These are phyloP conservation scores for Termitomyces sp. DNA, from an alignment of 1,284 basidiomycete species.

Conservation along the genomic window DNA sequence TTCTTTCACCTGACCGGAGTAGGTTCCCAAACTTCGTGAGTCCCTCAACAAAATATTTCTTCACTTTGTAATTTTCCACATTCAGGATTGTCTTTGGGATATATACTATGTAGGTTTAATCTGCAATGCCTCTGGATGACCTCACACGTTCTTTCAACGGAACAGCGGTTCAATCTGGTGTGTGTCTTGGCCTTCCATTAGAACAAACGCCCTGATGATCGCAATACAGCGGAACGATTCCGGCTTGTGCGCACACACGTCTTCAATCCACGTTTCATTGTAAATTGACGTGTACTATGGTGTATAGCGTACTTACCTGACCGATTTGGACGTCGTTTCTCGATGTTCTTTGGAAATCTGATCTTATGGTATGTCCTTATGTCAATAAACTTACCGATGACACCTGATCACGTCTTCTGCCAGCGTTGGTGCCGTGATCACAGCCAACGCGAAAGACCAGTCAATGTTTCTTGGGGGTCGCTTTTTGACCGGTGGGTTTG, in stretches of 20 bases:
- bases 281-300: neutral
- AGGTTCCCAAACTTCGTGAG: slow-evolving; percentile 40
- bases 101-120: slow-evolving; percentile 41
- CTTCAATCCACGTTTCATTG: neutral
- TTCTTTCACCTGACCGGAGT: slow-evolving; percentile 44
- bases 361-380: slow-evolving; percentile 36
- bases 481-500: slow-evolving; percentile 41
- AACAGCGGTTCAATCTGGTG: slow-evolving; percentile 36
- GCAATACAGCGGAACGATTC: slow-evolving; percentile 37
- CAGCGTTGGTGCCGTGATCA: slow-evolving; percentile 43
- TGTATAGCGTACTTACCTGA: slow-evolving; percentile 42
- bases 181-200: slow-evolving; percentile 7
- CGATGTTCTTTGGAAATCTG: slow-evolving; percentile 48
- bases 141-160: neutral
- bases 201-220: neutral
- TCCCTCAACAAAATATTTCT: slow-evolving; percentile 1
- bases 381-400: neutral
- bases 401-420: neutral
- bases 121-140: neutral
- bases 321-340: slow-evolving; percentile 46
- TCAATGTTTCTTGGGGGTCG: slow-evolving; percentile 47
- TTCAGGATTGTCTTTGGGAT: slow-evolving; percentile 50
- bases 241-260: slow-evolving; percentile 31
- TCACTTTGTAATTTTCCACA: neutral
- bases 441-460: slow-evolving; percentile 40